A percentile compares a stretch with the other conserved stretches of the same genome.
Evolutionary conservation across 2,329 filamentous ascomycete species (phyloP).

Genomic region (Fusarium oligoseptatum): DNA sequence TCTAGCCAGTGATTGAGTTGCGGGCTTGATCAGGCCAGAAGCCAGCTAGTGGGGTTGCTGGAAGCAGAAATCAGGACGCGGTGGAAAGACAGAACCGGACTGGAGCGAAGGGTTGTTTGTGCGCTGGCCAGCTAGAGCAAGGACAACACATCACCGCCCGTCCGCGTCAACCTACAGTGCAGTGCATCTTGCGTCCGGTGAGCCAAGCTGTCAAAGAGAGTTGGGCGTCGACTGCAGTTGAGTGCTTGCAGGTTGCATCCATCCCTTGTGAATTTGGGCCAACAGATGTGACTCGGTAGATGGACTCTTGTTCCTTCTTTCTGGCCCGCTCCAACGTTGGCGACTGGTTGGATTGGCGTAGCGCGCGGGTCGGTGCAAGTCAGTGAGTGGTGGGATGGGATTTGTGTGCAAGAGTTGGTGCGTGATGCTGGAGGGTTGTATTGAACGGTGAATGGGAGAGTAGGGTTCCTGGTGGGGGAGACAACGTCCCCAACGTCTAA

Average conservation of each 20-base stretch:
- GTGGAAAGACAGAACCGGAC: neutral
- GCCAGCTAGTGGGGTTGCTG: constrained; percentile 2
- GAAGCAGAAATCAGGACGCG: constrained; percentile 3
- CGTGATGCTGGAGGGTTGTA: constrained; percentile 31
- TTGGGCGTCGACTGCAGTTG: constrained; percentile 30
- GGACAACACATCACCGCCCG: constrained; percentile 41
- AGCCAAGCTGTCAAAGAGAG: constrained; percentile 36
- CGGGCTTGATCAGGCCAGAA: constrained; percentile 9
- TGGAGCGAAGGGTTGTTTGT: constrained; percentile 21
- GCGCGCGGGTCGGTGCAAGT: constrained; percentile 40
- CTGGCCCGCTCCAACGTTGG: constrained; percentile 3
- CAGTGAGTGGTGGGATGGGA: constrained; percentile 26
- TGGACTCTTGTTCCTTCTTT: constrained; percentile 17
- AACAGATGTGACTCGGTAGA: constrained; percentile 28
- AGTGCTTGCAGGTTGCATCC: constrained; percentile 38
- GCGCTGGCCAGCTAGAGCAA: constrained; percentile 25
- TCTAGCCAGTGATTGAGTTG: constrained; percentile 5
- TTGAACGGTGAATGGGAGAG: constrained; percentile 31
- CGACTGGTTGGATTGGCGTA: constrained; percentile 27
- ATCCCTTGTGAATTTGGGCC: constrained; percentile 29
- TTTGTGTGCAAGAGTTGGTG: constrained; percentile 5
- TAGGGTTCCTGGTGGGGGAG: constrained; percentile 26
- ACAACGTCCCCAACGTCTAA: constrained; percentile 18
- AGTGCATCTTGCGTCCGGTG: constrained; percentile 27
- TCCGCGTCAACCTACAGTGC: constrained; percentile 2